Conservation (phyloP, 208 protist species). For the Porcisia deanei region DNA sequence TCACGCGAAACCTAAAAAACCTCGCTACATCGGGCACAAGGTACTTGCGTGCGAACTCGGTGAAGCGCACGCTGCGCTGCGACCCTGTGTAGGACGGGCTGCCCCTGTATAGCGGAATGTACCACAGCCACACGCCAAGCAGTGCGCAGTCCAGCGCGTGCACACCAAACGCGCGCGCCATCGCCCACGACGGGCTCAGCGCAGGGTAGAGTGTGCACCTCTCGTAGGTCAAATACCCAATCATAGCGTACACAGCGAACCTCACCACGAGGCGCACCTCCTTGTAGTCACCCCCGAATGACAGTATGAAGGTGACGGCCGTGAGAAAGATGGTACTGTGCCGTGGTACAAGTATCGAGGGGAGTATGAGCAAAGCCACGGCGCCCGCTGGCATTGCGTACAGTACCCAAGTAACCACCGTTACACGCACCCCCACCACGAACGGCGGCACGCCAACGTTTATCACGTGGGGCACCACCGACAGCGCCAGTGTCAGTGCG, state of each 20-base stretch:
- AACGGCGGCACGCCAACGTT: slow-evolving; percentile 42
- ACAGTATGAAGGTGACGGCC: slow-evolving; percentile 23
- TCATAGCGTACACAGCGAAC: slow-evolving; percentile 47
- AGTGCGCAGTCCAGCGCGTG: slow-evolving; percentile 40
- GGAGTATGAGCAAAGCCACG: slow-evolving; percentile 27
- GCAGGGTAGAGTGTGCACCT: slow-evolving; percentile 33
- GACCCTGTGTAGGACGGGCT: slow-evolving; percentile 63
- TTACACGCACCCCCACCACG: slow-evolving; percentile 42
- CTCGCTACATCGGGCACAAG: no score
- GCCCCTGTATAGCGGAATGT: slow-evolving; percentile 63
- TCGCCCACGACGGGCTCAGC: slow-evolving; percentile 9
- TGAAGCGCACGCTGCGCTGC: slow-evolving; percentile 51
- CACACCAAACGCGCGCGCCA: slow-evolving; percentile 9
- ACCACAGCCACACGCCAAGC: slow-evolving; percentile 53
- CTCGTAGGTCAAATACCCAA: slow-evolving; percentile 60
- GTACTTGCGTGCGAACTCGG: slow-evolving; percentile 52
- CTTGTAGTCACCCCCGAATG: slow-evolving; percentile 35
- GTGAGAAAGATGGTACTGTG: slow-evolving; percentile 45
- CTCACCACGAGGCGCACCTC: slow-evolving; percentile 42
- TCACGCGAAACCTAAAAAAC: slow-evolving; percentile 65
- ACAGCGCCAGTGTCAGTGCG: slow-evolving; percentile 43
- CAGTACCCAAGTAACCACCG: slow-evolving; percentile 44
- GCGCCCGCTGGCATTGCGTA: slow-evolving; percentile 54
- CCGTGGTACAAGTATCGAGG: slow-evolving; percentile 43
- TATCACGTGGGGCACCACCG: slow-evolving; percentile 58